Evolutionary conservation across 2,329 filamentous ascomycete species (phyloP).

Genomic region (Fusarium sacchari): DNA sequence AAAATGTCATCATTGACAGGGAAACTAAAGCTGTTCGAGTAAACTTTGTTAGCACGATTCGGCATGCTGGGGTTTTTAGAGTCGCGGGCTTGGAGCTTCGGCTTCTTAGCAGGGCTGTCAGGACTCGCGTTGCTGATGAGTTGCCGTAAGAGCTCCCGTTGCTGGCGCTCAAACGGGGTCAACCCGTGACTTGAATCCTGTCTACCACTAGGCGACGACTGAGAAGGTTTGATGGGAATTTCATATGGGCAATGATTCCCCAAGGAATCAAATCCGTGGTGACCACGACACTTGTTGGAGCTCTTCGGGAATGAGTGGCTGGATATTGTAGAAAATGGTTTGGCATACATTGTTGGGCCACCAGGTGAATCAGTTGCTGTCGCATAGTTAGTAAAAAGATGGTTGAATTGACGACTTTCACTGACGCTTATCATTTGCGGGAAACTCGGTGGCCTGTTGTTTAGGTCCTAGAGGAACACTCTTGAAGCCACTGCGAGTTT

Average conservation of each 20-base stretch:
- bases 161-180: slow-evolving; percentile 54
- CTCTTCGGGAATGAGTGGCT: slow-evolving; percentile 19
- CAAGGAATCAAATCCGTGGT: neutral
- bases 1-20: slow-evolving; percentile 56
- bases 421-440: slow-evolving; percentile 29
- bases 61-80: neutral
- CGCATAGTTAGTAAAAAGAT: slow-evolving; percentile 1
- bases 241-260: slow-evolving; percentile 23
- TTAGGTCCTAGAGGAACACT: slow-evolving; percentile 11
- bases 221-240: neutral
- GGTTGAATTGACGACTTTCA: neutral
- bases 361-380: slow-evolving; percentile 33
- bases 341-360: slow-evolving; percentile 61
- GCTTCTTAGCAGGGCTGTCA: slow-evolving; percentile 26
- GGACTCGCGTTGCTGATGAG: slow-evolving; percentile 49
- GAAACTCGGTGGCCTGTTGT: slow-evolving; percentile 18
- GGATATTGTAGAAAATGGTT: slow-evolving; percentile 34
- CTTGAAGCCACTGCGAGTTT: slow-evolving; percentile 37
- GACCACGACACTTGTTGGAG: slow-evolving; percentile 17
- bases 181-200: slow-evolving; percentile 38
- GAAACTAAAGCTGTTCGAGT: slow-evolving; percentile 62
- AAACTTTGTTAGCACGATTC: slow-evolving; percentile 48
- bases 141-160: slow-evolving; percentile 50
- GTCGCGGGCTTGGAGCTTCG: slow-evolving; percentile 4
- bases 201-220: slow-evolving; percentile 48